A percentile compares a stretch with the other conserved stretches of the same genome.
Conservation (phyloP, 305 asterid genomes). For the Fraxinus sp. region DNA sequence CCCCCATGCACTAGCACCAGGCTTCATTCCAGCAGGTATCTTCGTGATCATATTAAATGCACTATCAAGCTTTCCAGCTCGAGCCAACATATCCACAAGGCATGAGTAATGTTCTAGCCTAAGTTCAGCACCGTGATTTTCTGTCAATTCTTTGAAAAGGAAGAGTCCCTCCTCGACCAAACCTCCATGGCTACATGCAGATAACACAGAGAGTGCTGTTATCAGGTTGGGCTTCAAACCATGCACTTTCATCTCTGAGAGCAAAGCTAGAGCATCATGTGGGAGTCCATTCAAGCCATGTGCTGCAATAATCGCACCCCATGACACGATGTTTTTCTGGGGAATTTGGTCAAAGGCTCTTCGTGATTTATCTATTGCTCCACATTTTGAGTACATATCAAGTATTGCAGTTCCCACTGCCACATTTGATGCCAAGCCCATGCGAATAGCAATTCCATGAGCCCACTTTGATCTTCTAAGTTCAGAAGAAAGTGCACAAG, state of each 20-base stretch:
- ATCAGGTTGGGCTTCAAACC: slow-evolving; percentile 65
- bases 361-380: slow-evolving; percentile 63
- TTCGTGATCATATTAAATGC: slow-evolving; percentile 57
- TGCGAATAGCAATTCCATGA: slow-evolving; percentile 63
- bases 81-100: slow-evolving; percentile 81
- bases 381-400: slow-evolving; percentile 84
- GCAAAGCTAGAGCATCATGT: slow-evolving; percentile 57
- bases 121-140: slow-evolving; percentile 42
- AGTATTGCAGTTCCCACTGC: slow-evolving; percentile 77
- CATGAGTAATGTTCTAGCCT: slow-evolving; percentile 72
- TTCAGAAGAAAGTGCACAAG: slow-evolving; percentile 72
- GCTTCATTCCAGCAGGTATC: slow-evolving; percentile 40
- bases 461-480: slow-evolving; percentile 59
- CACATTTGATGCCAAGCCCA: slow-evolving; percentile 62
- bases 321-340: slow-evolving; percentile 55
- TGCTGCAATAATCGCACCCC: slow-evolving; percentile 84
- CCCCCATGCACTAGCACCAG: slow-evolving; percentile 80
- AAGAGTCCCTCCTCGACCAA: slow-evolving; percentile 70
- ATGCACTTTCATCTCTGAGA: slow-evolving; percentile 57
- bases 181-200: slow-evolving; percentile 94
- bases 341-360: slow-evolving; percentile 60
- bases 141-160: slow-evolving; percentile 48
- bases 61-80: slow-evolving; percentile 72
- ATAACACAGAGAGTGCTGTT: slow-evolving; percentile 61
- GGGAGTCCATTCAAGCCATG: slow-evolving; percentile 78